phyloP scores from a whole-genome alignment of 192 early-diverging fungal genomes.

The Backusella tuberculispora region DNA sequence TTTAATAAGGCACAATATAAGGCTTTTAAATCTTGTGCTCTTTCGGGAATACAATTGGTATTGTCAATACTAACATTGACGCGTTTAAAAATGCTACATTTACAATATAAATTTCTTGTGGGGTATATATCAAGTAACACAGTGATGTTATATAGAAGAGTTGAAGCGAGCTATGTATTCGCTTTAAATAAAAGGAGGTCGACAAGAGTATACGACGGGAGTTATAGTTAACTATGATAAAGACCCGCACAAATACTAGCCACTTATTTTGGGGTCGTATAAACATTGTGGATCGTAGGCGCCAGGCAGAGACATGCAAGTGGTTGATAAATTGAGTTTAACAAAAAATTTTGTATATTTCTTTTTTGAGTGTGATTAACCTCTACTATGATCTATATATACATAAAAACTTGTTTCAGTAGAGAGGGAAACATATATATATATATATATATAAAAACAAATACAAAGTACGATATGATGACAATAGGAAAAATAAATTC shows the following conservation, averaged over 20 bases:
- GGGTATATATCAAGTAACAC: neutral
- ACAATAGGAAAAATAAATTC: neutral
- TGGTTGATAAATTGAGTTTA: neutral
- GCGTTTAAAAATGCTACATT: neutral
- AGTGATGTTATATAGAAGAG: neutral
- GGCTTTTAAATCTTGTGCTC: neutral
- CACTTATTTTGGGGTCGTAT: neutral
- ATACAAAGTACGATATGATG: neutral
- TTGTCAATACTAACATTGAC: neutral
- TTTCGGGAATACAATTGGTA: neutral
- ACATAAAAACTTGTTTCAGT: neutral
- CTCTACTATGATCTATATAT: neutral
- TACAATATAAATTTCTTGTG: neutral
- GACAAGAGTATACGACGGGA: too few relatives aligned
- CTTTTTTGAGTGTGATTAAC: neutral
- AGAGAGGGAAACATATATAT: too few relatives aligned
- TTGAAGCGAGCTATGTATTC: neutral
- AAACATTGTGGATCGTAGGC: neutral
- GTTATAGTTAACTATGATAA: neutral
- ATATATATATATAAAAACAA: neutral
- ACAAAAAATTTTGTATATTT: neutral
- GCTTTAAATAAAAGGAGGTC: too few relatives aligned
- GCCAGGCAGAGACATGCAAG: neutral
- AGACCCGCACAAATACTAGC: neutral
- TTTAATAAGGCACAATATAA: neutral